Evolutionary conservation across 2,329 filamentous ascomycete species (phyloP).

Genomic region (Aspergillus neoniger): DNA sequence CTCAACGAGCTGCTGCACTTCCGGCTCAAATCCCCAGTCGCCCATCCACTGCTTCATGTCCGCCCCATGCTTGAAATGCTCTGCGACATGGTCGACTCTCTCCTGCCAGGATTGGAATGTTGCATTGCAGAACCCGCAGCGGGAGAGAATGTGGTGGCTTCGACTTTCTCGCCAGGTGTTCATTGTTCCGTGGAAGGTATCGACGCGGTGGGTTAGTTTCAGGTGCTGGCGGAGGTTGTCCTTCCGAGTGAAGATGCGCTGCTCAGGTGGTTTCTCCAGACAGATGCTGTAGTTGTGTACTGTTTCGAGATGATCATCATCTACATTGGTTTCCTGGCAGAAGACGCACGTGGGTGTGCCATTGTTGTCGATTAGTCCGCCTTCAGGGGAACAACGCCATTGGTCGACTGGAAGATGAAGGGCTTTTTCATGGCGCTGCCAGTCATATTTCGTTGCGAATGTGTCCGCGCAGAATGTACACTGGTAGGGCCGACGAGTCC

Average conservation of each 20-base stretch:
- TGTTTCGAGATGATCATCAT: constrained; percentile 54
- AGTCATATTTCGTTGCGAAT: constrained; percentile 50
- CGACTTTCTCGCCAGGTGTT: constrained; percentile 56
- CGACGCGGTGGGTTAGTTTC: constrained; percentile 56
- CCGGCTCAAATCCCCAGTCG: constrained; percentile 40
- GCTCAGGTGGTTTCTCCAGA: constrained; percentile 56
- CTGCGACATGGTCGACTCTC: constrained; percentile 39
- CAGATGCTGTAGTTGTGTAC: constrained; percentile 57
- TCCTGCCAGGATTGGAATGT: constrained; percentile 37
- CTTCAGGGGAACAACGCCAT: constrained; percentile 55
- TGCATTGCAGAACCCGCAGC: constrained; percentile 38
- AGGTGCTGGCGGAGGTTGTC: constrained; percentile 61
- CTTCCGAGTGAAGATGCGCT: constrained; percentile 60
- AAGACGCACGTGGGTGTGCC: constrained; percentile 54
- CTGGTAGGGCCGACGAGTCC: constrained; percentile 26
- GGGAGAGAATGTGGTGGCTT: constrained; percentile 49
- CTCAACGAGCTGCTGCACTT: constrained; percentile 32
- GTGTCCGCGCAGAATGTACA: constrained; percentile 51
- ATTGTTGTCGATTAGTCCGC: constrained; percentile 33
- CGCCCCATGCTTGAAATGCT: constrained; percentile 36
- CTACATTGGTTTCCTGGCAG: constrained; percentile 53
- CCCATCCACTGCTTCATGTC: constrained; percentile 41
- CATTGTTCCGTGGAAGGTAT: constrained; percentile 51
- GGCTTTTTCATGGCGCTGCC: constrained; percentile 51
- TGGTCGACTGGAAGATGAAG: constrained; percentile 54